Evolutionary conservation across 495 filamentous ascomycete genomes (phyloP).

Genomic region (Hypoxylon intermedium): DNA sequence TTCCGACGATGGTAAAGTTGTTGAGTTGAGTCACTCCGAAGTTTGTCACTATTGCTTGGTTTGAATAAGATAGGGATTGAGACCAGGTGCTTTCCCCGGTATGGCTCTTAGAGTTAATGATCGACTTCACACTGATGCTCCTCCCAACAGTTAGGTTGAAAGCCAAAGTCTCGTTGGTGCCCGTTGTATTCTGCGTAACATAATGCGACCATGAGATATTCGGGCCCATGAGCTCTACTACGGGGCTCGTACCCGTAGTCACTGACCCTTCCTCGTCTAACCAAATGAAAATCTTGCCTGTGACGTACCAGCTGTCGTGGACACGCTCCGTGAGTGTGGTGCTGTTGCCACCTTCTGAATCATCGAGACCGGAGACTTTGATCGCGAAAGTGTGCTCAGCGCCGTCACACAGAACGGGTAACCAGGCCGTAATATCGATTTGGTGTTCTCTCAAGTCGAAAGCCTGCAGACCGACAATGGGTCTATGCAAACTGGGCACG

Average conservation of each 20-base stretch:
- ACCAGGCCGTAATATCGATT: slow-evolving; percentile 82
- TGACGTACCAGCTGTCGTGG: slow-evolving; percentile 77
- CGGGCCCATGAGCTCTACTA: slow-evolving; percentile 27
- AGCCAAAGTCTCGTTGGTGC: slow-evolving; percentile 64
- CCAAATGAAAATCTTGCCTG: slow-evolving; percentile 83
- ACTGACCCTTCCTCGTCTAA: slow-evolving; percentile 58
- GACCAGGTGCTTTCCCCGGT: slow-evolving; percentile 60
- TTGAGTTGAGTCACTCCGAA: slow-evolving; percentile 68
- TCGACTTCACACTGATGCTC: slow-evolving; percentile 54
- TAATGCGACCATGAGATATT: slow-evolving; percentile 46
- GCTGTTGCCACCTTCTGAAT: slow-evolving; percentile 44
- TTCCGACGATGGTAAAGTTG: slow-evolving; percentile 65
- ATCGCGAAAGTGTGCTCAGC: slow-evolving; percentile 74
- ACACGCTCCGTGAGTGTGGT: slow-evolving; percentile 64
- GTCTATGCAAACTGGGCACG: slow-evolving; percentile 78
- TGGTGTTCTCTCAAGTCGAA: slow-evolving; percentile 83
- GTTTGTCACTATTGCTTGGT: slow-evolving; percentile 60
- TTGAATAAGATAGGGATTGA: slow-evolving; percentile 65
- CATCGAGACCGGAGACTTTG: slow-evolving; percentile 67
- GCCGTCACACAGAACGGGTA: slow-evolving; percentile 72
- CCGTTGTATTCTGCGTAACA: slow-evolving; percentile 54
- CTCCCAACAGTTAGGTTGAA: slow-evolving; percentile 67
- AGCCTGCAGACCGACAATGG: slow-evolving; percentile 82
- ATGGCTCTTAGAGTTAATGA: slow-evolving; percentile 57
- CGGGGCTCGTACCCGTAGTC: slow-evolving; percentile 56